These are phyloP conservation scores for Coniochaeta sp. DNA, from an alignment of 2,329 filamentous ascomycete genomes.

Conservation along the genomic window DNA sequence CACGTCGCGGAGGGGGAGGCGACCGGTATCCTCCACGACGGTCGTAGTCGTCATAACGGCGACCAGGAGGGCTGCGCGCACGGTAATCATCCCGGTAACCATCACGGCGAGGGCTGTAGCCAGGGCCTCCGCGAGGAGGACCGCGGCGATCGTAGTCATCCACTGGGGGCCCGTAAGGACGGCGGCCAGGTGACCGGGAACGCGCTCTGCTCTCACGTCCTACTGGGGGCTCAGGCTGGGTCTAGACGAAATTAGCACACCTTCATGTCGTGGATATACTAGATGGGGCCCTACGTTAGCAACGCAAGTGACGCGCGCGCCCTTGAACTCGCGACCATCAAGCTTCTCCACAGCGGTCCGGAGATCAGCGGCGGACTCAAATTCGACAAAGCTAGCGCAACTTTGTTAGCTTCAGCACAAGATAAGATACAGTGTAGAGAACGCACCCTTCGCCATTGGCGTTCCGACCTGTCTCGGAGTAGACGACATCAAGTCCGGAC, in stretches of 20 bases:
- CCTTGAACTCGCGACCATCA: slow-evolving; percentile 89
- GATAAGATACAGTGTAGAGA: not conserved
- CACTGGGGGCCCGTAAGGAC: slow-evolving; percentile 58
- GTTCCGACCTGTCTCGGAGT: slow-evolving; percentile 91
- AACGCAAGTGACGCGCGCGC: slow-evolving; percentile 73
- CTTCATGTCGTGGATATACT: not conserved
- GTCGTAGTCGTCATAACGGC: slow-evolving; percentile 86
- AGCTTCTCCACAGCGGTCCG: slow-evolving; percentile 92
- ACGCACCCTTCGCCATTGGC: slow-evolving; percentile 86
- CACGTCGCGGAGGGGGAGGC: slow-evolving; percentile 60
- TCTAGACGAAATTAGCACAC: slow-evolving; percentile 38
- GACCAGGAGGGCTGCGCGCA: slow-evolving; percentile 62
- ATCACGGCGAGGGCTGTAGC: slow-evolving; percentile 73
- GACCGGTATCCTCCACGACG: slow-evolving; percentile 75
- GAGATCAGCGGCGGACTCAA: slow-evolving; percentile 85
- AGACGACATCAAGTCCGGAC: slow-evolving; percentile 94
- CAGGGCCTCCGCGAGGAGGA: slow-evolving; percentile 52
- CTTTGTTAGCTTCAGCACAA: slow-evolving; percentile 5
- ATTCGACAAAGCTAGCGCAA: slow-evolving; percentile 79
- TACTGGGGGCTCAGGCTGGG: slow-evolving; percentile 65
- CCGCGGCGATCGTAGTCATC: slow-evolving; percentile 83
- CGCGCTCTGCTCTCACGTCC: slow-evolving; percentile 59
- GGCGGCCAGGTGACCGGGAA: slow-evolving; percentile 65
- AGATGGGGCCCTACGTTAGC: slow-evolving; percentile 63
- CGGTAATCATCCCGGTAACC: slow-evolving; percentile 68